Percentiles rank a stretch among this genome's conserved stretches.
Conservation (phyloP, 2,329 filamentous ascomycete species). For the Colletotrichum sp. region DNA sequence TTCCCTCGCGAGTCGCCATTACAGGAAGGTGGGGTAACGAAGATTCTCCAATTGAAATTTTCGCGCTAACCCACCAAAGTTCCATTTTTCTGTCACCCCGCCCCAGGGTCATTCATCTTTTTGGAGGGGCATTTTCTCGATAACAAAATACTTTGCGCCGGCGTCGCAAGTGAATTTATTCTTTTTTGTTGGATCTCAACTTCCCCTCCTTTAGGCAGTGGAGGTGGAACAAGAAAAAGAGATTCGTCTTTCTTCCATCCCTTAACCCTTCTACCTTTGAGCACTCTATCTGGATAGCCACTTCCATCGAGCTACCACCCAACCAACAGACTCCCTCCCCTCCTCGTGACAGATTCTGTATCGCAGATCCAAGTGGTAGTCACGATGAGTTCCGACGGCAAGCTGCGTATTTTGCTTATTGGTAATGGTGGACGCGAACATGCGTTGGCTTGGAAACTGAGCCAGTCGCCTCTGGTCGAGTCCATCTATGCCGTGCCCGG, state of each 20-base stretch:
- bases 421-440: slow-evolving; percentile 80
- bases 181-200: neutral
- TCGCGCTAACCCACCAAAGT: neutral
- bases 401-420: slow-evolving; percentile 61
- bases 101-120: neutral
- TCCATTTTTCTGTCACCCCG: neutral
- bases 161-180: neutral
- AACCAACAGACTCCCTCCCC: neutral
- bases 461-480: slow-evolving; percentile 65
- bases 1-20: neutral
- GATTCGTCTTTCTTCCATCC: neutral
- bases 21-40: slow-evolving; percentile 9
- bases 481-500: slow-evolving; percentile 61
- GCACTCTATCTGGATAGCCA: neutral
- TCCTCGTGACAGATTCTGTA: neutral
- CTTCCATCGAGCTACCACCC: neutral
- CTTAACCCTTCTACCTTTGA: neutral
- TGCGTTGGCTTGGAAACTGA: slow-evolving; percentile 76
- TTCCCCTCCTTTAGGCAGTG: neutral
- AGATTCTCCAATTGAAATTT: slow-evolving; percentile 5
- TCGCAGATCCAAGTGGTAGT: neutral
- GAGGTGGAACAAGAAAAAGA: slow-evolving; percentile 3
- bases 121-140: slow-evolving; percentile 11
- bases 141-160: slow-evolving; percentile 6
- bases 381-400: slow-evolving; percentile 4